Conservation (phyloP, 2,329 filamentous ascomycete species). For the Penicillium sp. region DNA sequence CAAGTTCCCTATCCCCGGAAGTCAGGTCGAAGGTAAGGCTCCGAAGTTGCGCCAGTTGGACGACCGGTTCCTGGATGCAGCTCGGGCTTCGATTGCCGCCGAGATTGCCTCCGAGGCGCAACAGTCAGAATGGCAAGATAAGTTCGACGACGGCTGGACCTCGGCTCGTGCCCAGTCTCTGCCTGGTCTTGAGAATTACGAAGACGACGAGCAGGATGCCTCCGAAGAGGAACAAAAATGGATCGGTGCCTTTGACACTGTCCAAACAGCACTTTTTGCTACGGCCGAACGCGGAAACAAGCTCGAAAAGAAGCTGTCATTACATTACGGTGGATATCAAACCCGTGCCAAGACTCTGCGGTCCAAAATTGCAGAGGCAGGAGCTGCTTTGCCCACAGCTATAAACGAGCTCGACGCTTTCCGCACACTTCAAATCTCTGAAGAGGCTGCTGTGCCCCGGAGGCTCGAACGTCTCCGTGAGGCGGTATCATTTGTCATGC, state of each 20-base stretch:
- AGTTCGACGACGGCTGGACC: slow-evolving; percentile 56
- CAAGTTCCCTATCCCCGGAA: slow-evolving; percentile 70
- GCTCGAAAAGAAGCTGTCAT: slow-evolving; percentile 86
- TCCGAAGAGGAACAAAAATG: slow-evolving; percentile 60
- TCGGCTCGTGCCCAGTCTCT: slow-evolving; percentile 56
- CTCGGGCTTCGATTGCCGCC: slow-evolving; percentile 73
- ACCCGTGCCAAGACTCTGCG: slow-evolving; percentile 78
- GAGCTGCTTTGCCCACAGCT: slow-evolving; percentile 72
- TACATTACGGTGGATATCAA: slow-evolving; percentile 88
- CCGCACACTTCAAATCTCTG: slow-evolving; percentile 73
- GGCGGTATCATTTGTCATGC: slow-evolving; percentile 80
- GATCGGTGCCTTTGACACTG: slow-evolving; percentile 70
- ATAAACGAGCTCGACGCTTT: slow-evolving; percentile 72
- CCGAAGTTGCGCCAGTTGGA: slow-evolving; percentile 64
- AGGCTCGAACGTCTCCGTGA: slow-evolving; percentile 74
- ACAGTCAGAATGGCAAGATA: slow-evolving; percentile 46
- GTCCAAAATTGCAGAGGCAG: slow-evolving; percentile 76
- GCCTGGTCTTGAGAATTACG: slow-evolving; percentile 79
- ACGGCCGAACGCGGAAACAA: slow-evolving; percentile 81
- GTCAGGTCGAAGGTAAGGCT: slow-evolving; percentile 65
- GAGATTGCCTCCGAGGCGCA: slow-evolving; percentile 61
- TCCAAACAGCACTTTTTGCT: slow-evolving; percentile 72
- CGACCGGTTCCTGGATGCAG: slow-evolving; percentile 72
- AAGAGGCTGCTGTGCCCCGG: slow-evolving; percentile 73
- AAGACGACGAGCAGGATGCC: slow-evolving; percentile 69